phyloP scores from a whole-genome alignment of 768 basidiomycete species.

The Tubosaeta brunneosetosa region DNA sequence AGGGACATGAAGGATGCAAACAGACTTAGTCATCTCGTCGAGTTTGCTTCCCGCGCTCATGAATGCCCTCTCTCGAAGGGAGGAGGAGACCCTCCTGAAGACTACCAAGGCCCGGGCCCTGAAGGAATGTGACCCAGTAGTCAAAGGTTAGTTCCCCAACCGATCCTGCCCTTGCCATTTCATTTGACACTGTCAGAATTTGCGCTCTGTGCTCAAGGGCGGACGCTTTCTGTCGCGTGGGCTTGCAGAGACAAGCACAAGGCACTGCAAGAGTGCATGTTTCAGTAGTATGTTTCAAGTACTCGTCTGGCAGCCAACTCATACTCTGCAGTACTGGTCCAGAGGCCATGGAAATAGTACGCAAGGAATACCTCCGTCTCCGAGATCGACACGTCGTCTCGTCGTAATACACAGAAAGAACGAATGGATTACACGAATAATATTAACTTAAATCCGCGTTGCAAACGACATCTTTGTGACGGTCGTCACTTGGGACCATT shows the following conservation, averaged over 20 bases:
- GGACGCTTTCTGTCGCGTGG: conserved; percentile 84
- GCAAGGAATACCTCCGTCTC: conserved; percentile 68
- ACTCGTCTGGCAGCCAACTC: background rate
- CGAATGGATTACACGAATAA: conserved; percentile 4
- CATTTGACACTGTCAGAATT: conserved; percentile 51
- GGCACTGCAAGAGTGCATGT: conserved; percentile 72
- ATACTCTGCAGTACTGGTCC: conserved; percentile 53
- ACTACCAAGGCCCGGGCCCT: conserved; percentile 75
- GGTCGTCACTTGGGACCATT: conserved; percentile 36
- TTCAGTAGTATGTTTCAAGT: conserved; percentile 58
- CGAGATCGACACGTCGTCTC: conserved; percentile 35
- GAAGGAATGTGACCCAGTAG: conserved; percentile 69
- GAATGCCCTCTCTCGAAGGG: conserved; percentile 82
- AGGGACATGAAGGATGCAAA: conserved; percentile 10
- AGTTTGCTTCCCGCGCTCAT: conserved; percentile 34
- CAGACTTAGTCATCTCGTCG: background rate
- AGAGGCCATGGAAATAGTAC: conserved; percentile 67
- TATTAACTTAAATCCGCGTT: background rate
- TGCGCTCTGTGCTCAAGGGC: conserved; percentile 76
- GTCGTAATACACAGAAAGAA: background rate
- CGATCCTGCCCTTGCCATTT: background rate
- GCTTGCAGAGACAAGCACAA: conserved; percentile 68
- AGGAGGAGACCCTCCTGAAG: conserved; percentile 83
- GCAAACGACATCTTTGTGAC: background rate
- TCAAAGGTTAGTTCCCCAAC: conserved; percentile 48